Percentiles rank a stretch among this genome's conserved stretches.
Conservation (phyloP, 371 early-diverging fungal species). For the Neoconidiobolus thromboides region DNA sequence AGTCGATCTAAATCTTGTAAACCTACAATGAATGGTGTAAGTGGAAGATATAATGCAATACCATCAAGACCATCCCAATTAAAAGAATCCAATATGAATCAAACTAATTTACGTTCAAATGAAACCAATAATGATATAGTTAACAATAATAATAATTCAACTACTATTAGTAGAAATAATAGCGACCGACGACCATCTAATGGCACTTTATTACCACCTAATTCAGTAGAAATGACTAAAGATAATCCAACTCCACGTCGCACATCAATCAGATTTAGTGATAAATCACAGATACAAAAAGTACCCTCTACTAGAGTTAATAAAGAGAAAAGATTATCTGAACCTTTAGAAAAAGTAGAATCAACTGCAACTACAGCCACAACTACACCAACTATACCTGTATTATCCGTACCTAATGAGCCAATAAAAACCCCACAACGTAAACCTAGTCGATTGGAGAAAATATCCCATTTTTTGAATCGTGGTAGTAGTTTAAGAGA, state of each 20-base stretch:
- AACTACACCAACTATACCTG: background rate
- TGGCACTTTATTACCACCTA: background rate
- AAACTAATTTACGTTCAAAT: background rate
- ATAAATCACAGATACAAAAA: background rate
- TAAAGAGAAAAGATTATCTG: background rate
- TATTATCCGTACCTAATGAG: no score
- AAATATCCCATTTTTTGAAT: background rate
- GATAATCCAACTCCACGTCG: background rate
- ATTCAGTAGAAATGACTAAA: background rate
- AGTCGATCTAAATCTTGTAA: background rate
- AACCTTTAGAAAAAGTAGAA: background rate
- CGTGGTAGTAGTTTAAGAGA: background rate
- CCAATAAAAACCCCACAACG: background rate
- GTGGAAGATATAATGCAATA: constrained; percentile 1
- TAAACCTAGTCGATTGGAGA: constrained; percentile 1
- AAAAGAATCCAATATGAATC: background rate
- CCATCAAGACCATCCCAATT: background rate
- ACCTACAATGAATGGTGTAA: background rate
- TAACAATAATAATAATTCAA: background rate
- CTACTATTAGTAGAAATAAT: background rate
- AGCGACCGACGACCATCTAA: background rate
- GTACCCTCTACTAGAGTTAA: background rate
- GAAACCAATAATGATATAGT: background rate
- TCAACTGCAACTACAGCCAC: background rate
- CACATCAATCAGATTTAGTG: background rate